Percentiles rank a stretch among this genome's conserved stretches.
Conservation (phyloP, 352 stramenopile genomes). For the Globisporangium recalcitrans region DNA sequence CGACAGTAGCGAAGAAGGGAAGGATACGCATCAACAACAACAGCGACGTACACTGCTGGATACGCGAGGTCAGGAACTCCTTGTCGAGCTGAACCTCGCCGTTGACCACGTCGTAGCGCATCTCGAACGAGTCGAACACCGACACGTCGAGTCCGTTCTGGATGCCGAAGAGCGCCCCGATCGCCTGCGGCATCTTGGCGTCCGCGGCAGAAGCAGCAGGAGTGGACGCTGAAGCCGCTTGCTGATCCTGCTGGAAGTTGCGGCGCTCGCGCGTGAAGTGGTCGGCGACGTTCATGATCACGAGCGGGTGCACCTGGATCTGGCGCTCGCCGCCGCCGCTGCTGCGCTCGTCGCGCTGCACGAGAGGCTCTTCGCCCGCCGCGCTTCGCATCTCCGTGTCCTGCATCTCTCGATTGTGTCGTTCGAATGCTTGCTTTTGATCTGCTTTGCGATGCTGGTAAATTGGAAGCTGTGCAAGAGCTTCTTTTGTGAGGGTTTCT, state of each 20-base stretch:
- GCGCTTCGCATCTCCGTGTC: constrained; percentile 60
- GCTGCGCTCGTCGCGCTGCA: constrained; percentile 40
- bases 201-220: constrained; percentile 16
- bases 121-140: constrained; percentile 88
- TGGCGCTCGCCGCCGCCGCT: constrained; percentile 53
- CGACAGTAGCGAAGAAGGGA: background rate
- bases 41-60: constrained; percentile 64
- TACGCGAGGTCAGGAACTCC: constrained; percentile 72
- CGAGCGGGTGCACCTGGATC: constrained; percentile 82
- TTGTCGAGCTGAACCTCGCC: constrained; percentile 73
- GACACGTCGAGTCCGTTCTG: constrained; percentile 78
- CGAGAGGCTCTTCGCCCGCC: constrained; percentile 30
- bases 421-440: background rate
- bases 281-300: constrained; percentile 93
- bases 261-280: constrained; percentile 90
- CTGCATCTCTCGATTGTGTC: constrained; percentile 36
- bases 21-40: background rate
- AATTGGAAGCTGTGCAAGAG: background rate
- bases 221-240: background rate
- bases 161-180: constrained; percentile 91
- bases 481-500: background rate
- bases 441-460: background rate
- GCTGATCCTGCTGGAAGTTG: constrained; percentile 35
- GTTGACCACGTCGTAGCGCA: constrained; percentile 61
- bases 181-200: constrained; percentile 53